These are phyloP conservation scores for Nectriaceae sp. DNA, from an alignment of 2,329 filamentous ascomycete genomes.

Conservation along the genomic window DNA sequence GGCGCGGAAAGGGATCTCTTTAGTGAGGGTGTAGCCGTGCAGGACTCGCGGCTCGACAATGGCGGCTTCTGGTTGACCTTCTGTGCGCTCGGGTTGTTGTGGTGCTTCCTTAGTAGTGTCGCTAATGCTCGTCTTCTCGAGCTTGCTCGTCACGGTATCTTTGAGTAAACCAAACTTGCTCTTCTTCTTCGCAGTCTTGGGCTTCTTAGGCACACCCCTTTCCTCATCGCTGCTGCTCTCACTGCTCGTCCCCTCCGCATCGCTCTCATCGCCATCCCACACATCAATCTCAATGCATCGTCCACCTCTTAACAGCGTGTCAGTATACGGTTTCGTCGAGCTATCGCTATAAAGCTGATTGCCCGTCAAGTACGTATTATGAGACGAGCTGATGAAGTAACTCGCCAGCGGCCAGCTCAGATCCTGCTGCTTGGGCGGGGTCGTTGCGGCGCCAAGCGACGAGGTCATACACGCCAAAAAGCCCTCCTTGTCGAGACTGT, in stretches of 20 bases:
- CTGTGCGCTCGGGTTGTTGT: constrained; percentile 5
- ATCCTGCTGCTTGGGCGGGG: constrained; percentile 44
- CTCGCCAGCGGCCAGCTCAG: constrained; percentile 80
- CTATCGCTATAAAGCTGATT: constrained; percentile 86
- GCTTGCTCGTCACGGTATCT: constrained; percentile 41
- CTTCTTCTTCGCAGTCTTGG: constrained; percentile 56
- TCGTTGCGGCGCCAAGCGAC: constrained; percentile 43
- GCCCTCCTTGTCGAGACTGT: constrained; percentile 46
- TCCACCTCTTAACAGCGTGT: constrained; percentile 79
- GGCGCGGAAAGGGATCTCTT: constrained; percentile 80
- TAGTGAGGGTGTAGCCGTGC: constrained; percentile 89
- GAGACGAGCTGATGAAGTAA: constrained; percentile 92
- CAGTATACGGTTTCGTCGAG: constrained; percentile 85
- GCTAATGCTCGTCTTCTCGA: constrained; percentile 51
- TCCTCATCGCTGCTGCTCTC: constrained; percentile 58
- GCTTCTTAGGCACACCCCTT: constrained; percentile 48
- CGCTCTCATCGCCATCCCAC: constrained; percentile 84
- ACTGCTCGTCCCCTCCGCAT: constrained; percentile 46
- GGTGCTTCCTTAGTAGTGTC: constrained; percentile 25
- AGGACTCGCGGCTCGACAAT: constrained; percentile 73
- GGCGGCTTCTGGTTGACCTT: constrained; percentile 2
- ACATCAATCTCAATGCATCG: constrained; percentile 94
- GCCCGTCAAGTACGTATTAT: constrained; percentile 91
- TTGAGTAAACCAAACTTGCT: constrained; percentile 65
- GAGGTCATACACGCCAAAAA: constrained; percentile 62